These are phyloP conservation scores for Phalaenopsis equestris DNA, from an alignment of 106 monocot genomes.

Conservation along the genomic window DNA sequence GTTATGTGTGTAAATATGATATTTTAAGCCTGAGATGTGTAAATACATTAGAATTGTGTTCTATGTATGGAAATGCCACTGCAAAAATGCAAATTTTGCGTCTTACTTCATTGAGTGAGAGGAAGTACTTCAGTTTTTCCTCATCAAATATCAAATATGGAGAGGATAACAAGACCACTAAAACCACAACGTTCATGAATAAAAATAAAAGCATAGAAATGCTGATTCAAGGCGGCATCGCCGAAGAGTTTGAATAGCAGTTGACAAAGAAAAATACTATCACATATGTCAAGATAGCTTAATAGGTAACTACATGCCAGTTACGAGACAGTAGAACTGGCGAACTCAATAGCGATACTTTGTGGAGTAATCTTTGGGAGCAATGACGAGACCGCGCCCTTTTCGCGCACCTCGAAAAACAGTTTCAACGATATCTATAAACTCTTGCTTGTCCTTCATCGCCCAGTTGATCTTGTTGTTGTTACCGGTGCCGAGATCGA, in stretches of 20 bases:
- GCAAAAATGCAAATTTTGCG: neutral
- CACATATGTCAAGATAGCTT: neutral
- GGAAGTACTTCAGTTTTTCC: too few relatives aligned
- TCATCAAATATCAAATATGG: neutral
- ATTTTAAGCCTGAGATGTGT: too few relatives aligned
- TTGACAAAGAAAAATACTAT: too few relatives aligned
- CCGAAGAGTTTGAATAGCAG: neutral
- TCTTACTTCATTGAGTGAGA: too few relatives aligned
- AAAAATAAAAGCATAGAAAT: neutral
- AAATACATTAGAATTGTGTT: too few relatives aligned
- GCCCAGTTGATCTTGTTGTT: constrained; percentile 90
- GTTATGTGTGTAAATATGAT: too few relatives aligned
- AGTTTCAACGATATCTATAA: constrained; percentile 57
- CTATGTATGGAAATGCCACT: neutral
- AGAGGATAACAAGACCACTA: neutral
- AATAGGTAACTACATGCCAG: neutral
- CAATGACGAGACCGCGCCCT: constrained; percentile 69
- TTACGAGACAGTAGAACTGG: neutral
- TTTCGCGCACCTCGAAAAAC: constrained; percentile 57
- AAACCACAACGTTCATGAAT: neutral
- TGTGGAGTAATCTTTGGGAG: constrained; percentile 74
- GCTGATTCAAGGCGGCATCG: neutral
- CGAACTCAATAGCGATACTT: constrained; percentile 55
- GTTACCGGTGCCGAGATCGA: constrained; percentile 74
- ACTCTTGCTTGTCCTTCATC: constrained; percentile 70